Evolutionary conservation across 2,329 filamentous ascomycete genomes (phyloP).

Genomic region (Alternaria conjuncta): DNA sequence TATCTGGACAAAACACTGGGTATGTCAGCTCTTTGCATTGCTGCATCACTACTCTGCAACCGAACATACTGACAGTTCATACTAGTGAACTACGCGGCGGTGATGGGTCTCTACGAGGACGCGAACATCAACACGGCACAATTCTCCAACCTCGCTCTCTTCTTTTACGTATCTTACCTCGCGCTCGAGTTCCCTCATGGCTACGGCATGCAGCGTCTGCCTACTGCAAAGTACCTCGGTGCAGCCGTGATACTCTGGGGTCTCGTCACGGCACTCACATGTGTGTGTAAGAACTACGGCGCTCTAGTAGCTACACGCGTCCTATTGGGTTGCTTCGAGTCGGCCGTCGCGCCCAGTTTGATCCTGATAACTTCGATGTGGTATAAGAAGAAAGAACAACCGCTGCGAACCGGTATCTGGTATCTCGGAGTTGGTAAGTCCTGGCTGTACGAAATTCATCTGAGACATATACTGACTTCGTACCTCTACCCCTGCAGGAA

Average conservation of each 20-base stretch:
- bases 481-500: constrained; percentile 50
- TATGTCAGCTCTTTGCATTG: constrained; percentile 47
- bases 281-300: constrained; percentile 57
- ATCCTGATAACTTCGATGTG: constrained; percentile 72
- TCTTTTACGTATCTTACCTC: constrained; percentile 49
- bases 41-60: not conserved
- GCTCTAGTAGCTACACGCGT: constrained; percentile 58
- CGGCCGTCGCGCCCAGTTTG: constrained; percentile 58
- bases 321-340: constrained; percentile 62
- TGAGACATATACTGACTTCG: not conserved
- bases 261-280: constrained; percentile 56
- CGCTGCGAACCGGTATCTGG: constrained; percentile 55
- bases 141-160: constrained; percentile 45
- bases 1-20: constrained; percentile 50
- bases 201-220: constrained; percentile 61
- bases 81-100: constrained; percentile 50
- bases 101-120: constrained; percentile 51
- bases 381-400: constrained; percentile 68
- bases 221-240: constrained; percentile 61
- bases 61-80: not conserved
- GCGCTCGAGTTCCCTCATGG: constrained; percentile 51
- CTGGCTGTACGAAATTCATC: not conserved
- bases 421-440: constrained; percentile 47
- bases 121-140: constrained; percentile 45
- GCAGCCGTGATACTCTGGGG: constrained; percentile 55